These are phyloP conservation scores for Spencermartinsiella europaea DNA, from an alignment of 805 yeast genomes.

Conservation along the genomic window DNA sequence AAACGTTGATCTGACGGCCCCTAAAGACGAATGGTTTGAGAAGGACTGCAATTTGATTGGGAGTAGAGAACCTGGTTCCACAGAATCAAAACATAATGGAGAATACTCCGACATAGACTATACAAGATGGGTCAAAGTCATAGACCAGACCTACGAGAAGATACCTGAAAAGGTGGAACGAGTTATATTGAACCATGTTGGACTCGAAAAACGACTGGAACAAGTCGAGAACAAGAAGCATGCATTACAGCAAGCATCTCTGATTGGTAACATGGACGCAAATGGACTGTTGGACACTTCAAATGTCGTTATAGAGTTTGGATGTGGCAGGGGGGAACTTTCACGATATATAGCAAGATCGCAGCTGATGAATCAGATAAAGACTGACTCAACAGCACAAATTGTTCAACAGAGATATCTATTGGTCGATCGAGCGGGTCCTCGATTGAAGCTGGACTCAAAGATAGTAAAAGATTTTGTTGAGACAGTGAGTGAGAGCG, in stretches of 20 bases:
- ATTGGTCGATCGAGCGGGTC: conserved; percentile 70
- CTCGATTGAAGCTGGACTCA: conserved; percentile 71
- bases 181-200: conserved; percentile 25
- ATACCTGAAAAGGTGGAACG: conserved; percentile 9
- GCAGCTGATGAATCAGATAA: conserved; percentile 6
- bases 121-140: conserved; percentile 30
- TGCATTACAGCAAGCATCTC: conserved; percentile 74
- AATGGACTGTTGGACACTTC: conserved; percentile 35
- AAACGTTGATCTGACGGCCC: conserved; percentile 29
- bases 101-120: conserved; percentile 18
- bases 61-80: neutral
- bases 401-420: conserved; percentile 36
- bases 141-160: conserved; percentile 10
- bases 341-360: conserved; percentile 50
- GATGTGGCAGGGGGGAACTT: conserved; percentile 87
- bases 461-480: conserved; percentile 54
- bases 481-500: conserved; percentile 15
- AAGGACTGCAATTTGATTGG: conserved; percentile 41
- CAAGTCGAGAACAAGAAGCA: conserved; percentile 63
- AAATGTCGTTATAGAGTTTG: conserved; percentile 61
- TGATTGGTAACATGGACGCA: conserved; percentile 60
- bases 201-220: conserved; percentile 41
- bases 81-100: neutral
- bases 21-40: conserved; percentile 43
- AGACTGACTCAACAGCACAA: neutral